These are phyloP conservation scores for Nitzschia inconspicua DNA, from an alignment of 108 stramenopile genomes.

Conservation along the genomic window DNA sequence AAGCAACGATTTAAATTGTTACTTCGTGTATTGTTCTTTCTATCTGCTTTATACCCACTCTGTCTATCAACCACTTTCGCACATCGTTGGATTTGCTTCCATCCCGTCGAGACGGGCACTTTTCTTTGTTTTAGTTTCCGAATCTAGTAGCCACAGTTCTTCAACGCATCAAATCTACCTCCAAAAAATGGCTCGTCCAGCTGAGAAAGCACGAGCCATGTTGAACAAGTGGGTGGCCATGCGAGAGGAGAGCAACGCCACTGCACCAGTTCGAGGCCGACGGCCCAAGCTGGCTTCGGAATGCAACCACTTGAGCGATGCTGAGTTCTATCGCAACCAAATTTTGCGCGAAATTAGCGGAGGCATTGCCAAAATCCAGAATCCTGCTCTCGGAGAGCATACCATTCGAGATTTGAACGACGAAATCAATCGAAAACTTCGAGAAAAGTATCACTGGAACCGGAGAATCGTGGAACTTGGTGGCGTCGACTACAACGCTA, in stretches of 20 bases:
- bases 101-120: too few species aligned
- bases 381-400: conserved; percentile 93
- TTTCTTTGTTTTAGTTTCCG: too few species aligned
- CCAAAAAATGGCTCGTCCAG: conserved; percentile 94
- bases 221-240: conserved; percentile 96
- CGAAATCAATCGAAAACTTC: conserved; percentile 91
- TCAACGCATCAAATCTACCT: too few species aligned
- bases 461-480: conserved; percentile 84
- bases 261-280: conserved; percentile 17
- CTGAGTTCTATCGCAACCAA: conserved; percentile 72
- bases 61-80: too few species aligned
- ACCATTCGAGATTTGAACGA: conserved; percentile 97
- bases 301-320: conserved; percentile 78
- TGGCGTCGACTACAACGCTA: conserved; percentile 77
- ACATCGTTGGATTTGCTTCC: too few species aligned
- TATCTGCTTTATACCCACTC: too few species aligned
- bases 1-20: too few species aligned
- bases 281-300: conserved; percentile 90
- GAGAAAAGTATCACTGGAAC: conserved; percentile 96
- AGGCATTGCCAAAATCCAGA: conserved; percentile 88
- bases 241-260: conserved; percentile 69
- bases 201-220: conserved; percentile 95
- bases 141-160: too few species aligned
- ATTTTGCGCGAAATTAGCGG: conserved; percentile 85
- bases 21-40: too few species aligned